Conservation (phyloP, 2,329 filamentous ascomycete genomes). For the Pyrenophora seminiperda region DNA sequence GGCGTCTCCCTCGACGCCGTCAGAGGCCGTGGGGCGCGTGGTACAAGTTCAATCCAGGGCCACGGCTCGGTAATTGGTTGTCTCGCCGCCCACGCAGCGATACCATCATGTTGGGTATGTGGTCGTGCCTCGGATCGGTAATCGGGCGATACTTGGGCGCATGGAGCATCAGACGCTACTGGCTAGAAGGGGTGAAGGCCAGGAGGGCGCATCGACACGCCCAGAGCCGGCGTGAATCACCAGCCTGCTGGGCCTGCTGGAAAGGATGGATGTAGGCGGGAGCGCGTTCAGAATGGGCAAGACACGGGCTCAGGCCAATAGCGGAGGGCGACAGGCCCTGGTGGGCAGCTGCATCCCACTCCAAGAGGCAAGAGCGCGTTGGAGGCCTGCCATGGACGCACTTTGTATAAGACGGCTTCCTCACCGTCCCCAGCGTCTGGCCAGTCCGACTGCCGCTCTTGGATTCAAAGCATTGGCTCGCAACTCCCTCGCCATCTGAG, state of each 20-base stretch:
- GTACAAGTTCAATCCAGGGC: conserved; percentile 27
- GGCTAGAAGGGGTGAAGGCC: conserved; percentile 13
- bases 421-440: conserved; percentile 30
- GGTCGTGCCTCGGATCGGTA: conserved; percentile 34
- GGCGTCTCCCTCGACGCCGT: conserved; percentile 30
- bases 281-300: conserved; percentile 36
- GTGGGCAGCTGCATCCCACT: conserved; percentile 37
- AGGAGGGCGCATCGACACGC: conserved; percentile 16
- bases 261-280: conserved; percentile 32
- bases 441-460: conserved; percentile 28
- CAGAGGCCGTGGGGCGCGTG: conserved; percentile 24
- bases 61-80: conserved; percentile 29
- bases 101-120: conserved; percentile 30
- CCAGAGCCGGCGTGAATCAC: conserved; percentile 35
- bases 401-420: conserved; percentile 45
- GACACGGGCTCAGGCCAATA: conserved; percentile 40
- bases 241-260: conserved; percentile 27
- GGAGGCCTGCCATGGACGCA: conserved; percentile 23
- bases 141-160: conserved; percentile 34
- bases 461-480: conserved; percentile 26
- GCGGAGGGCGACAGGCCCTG: conserved; percentile 40
- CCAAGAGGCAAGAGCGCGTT: conserved; percentile 39
- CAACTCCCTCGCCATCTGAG: conserved; percentile 17
- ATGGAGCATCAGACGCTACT: conserved; percentile 24
- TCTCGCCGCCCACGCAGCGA: conserved; percentile 16